These are phyloP conservation scores for Paragyromitra xinjiangensis DNA, from an alignment of 495 filamentous ascomycete species.

Conservation along the genomic window DNA sequence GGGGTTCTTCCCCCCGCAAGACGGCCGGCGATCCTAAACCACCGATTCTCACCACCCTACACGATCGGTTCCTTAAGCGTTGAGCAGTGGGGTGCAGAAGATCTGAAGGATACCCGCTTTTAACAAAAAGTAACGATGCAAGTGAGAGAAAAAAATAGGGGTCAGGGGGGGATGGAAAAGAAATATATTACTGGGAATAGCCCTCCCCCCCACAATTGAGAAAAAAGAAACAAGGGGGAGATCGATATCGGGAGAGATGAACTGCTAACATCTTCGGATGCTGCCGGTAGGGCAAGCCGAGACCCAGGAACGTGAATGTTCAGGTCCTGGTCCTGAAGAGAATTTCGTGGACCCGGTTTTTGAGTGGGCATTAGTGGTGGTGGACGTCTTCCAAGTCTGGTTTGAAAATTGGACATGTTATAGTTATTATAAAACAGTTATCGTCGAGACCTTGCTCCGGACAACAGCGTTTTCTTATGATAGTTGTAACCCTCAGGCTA, in stretches of 20 bases:
- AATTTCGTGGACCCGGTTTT: slow-evolving; percentile 24
- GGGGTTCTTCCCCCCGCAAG: neutral
- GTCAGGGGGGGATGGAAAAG: neutral
- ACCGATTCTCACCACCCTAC: slow-evolving; percentile 37
- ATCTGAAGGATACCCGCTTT: slow-evolving; percentile 33
- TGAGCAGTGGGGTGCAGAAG: slow-evolving; percentile 47
- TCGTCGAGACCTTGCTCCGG: neutral
- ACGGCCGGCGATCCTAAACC: slow-evolving; percentile 28
- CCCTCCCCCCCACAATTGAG: slow-evolving; percentile 11
- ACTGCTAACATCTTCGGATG: slow-evolving; percentile 35
- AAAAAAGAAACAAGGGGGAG: slow-evolving; percentile 24
- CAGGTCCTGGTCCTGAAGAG: slow-evolving; percentile 7
- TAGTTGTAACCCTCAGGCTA: neutral
- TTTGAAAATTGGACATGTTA: slow-evolving; percentile 11
- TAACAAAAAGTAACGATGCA: slow-evolving; percentile 10
- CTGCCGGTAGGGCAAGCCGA: slow-evolving; percentile 42
- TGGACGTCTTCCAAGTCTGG: slow-evolving; percentile 3
- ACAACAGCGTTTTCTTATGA: neutral
- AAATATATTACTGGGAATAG: neutral
- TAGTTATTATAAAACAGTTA: slow-evolving; percentile 13
- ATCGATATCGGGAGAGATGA: slow-evolving; percentile 45
- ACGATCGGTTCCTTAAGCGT: slow-evolving; percentile 33
- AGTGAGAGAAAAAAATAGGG: neutral
- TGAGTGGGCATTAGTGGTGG: neutral
- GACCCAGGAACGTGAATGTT: slow-evolving; percentile 25